A percentile compares a stretch with the other conserved stretches of the same genome.
These are phyloP conservation scores for Nannizzia gypsea DNA, from an alignment of 2,329 filamentous ascomycete species.

Conservation along the genomic window DNA sequence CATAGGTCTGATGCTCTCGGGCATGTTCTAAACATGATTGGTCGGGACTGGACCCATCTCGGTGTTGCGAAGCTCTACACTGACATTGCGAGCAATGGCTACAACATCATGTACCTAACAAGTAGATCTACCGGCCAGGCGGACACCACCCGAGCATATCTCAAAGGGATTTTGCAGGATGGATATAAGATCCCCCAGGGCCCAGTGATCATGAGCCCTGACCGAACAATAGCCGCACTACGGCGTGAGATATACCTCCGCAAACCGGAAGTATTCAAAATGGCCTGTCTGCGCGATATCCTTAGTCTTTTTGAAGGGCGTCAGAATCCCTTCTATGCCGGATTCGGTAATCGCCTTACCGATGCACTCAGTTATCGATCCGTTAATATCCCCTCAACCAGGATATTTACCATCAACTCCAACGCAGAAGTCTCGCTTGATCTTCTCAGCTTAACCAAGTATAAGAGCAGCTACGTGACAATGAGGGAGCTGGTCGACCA, in stretches of 20 bases:
- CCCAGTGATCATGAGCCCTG: constrained; percentile 87
- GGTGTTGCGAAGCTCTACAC: constrained; percentile 96
- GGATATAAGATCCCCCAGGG: constrained; percentile 75
- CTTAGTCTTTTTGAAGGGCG: constrained; percentile 70
- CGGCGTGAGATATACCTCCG: constrained; percentile 86
- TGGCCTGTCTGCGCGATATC: constrained; percentile 94
- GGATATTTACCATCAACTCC: constrained; percentile 98
- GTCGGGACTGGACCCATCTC: constrained; percentile 93
- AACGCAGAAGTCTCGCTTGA: constrained; percentile 92
- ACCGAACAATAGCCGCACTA: constrained; percentile 86
- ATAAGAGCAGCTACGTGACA: constrained; percentile 92
- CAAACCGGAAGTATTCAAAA: constrained; percentile 98
- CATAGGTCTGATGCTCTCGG: constrained; percentile 69
- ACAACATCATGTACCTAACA: constrained; percentile 97
- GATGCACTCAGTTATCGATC: constrained; percentile 93
- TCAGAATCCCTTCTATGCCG: constrained; percentile 82
- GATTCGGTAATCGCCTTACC: constrained; percentile 91
- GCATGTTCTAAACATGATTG: constrained; percentile 92
- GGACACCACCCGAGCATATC: constrained; percentile 77
- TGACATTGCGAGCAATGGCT: constrained; percentile 88
- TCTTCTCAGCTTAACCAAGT: constrained; percentile 77
- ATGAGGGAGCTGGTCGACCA: constrained; percentile 97
- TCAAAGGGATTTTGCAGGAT: constrained; percentile 81
- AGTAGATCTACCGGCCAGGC: constrained; percentile 88
- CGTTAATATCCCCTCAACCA: constrained; percentile 83